phyloP scores from a whole-genome alignment of 2,329 filamentous ascomycete species.

The Penicillium sp. region DNA sequence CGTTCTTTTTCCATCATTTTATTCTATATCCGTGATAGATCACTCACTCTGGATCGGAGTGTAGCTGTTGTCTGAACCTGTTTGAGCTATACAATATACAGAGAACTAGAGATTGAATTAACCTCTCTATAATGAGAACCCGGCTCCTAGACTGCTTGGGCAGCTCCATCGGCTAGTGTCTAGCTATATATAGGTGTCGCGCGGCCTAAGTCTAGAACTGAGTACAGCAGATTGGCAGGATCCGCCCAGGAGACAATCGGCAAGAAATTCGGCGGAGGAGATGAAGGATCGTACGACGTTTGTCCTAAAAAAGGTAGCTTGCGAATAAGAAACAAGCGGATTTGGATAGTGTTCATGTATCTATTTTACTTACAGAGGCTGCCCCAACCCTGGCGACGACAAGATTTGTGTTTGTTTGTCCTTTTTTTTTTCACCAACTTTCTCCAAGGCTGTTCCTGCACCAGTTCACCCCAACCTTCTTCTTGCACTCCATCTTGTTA shows the following conservation, averaged over 20 bases:
- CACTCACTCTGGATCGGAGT: background rate
- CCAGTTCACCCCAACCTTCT: background rate
- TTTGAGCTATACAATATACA: background rate
- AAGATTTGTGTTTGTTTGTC: conserved; percentile 4
- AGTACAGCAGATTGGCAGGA: background rate
- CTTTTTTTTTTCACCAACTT: background rate
- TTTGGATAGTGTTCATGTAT: background rate
- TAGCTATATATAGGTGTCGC: conserved; percentile 8
- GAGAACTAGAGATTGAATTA: background rate
- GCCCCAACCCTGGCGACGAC: background rate
- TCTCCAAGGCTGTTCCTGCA: conserved; percentile 5
- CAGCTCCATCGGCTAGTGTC: background rate
- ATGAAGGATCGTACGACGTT: conserved; percentile 7
- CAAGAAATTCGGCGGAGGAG: background rate
- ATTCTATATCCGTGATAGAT: conserved; percentile 6
- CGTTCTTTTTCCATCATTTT: background rate
- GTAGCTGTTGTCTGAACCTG: background rate
- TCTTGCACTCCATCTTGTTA: background rate
- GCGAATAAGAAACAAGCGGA: background rate
- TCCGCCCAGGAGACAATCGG: background rate
- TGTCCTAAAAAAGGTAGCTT: background rate
- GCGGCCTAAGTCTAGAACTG: background rate
- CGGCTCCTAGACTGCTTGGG: background rate
- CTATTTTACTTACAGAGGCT: background rate
- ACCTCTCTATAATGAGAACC: background rate